phyloP scores from a whole-genome alignment of 805 yeast species.

The Lipomyces starkeyi region DNA sequence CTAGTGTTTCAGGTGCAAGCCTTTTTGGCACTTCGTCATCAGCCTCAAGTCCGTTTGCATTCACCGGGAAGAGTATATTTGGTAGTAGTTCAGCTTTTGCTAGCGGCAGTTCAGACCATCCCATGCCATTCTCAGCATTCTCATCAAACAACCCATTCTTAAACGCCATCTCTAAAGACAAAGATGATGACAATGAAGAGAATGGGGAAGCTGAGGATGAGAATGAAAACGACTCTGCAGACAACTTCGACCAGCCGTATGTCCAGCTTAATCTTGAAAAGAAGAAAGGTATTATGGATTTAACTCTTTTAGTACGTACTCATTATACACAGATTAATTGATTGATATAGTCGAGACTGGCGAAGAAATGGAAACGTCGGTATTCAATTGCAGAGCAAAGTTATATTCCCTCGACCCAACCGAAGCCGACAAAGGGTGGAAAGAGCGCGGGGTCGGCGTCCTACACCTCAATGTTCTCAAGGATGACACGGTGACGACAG shows the following conservation, averaged over 20 bases:
- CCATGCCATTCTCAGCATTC: constrained; percentile 18
- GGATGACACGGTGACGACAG: constrained; percentile 10
- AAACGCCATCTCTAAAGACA: constrained; percentile 16
- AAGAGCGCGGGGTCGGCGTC: constrained; percentile 89
- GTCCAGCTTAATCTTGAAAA: constrained; percentile 45
- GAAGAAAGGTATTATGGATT: constrained; percentile 32
- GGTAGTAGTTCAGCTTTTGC: constrained; percentile 8
- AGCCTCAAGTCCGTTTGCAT: constrained; percentile 6
- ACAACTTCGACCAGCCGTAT: constrained; percentile 45
- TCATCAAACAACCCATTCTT: constrained; percentile 28
- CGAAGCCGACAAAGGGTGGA: constrained; percentile 78
- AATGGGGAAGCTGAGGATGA: constrained; percentile 38
- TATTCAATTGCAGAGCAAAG: constrained; percentile 75
- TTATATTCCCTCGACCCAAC: constrained; percentile 75
- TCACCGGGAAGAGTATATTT: background rate
- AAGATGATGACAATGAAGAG: constrained; percentile 36
- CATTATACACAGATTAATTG: constrained; percentile 44
- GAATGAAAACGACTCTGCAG: constrained; percentile 34
- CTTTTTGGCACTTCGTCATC: constrained; percentile 3
- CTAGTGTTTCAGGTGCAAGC: background rate
- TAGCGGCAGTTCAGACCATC: background rate
- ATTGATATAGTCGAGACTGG: constrained; percentile 72
- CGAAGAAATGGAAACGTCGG: constrained; percentile 80
- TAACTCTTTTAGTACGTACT: background rate
- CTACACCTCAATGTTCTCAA: constrained; percentile 70